A percentile compares a stretch with the other conserved stretches of the same genome.
These are phyloP conservation scores for Monosporascus sp. DNA, from an alignment of 2,329 filamentous ascomycete species.

Conservation along the genomic window DNA sequence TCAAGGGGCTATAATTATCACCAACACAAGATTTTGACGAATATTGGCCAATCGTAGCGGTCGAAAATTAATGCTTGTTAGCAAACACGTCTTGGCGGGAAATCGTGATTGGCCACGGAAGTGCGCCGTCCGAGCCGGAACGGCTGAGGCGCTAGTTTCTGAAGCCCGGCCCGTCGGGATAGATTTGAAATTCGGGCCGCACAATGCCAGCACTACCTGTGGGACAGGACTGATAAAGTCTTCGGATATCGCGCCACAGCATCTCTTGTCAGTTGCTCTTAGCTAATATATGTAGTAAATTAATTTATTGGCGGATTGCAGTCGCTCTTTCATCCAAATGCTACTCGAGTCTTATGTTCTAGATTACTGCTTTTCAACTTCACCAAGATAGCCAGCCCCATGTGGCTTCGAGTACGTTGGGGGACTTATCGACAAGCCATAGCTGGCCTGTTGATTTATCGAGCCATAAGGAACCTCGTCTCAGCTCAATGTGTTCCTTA, in stretches of 20 bases:
- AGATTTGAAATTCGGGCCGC: background rate
- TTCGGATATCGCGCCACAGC: no score
- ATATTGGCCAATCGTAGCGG: no score
- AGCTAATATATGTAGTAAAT: background rate
- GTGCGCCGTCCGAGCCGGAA: no score
- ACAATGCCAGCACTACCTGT: background rate
- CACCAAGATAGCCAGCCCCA: background rate
- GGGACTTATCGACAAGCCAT: background rate
- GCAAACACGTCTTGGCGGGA: no score
- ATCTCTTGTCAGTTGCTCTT: no score
- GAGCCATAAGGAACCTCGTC: background rate
- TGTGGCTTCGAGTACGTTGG: background rate
- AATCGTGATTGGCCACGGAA: no score
- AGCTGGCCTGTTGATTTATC: background rate
- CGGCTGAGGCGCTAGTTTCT: no score
- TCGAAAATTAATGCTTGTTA: no score
- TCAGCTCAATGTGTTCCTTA: conserved; percentile 4
- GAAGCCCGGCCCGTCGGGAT: no score
- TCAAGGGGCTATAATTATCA: no score
- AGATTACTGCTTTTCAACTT: background rate
- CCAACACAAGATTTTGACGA: no score
- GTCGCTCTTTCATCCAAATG: background rate
- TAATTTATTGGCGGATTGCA: background rate
- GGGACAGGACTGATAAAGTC: background rate
- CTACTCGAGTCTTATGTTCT: background rate